phyloP scores from a whole-genome alignment of 345 rosid genomes.

The Populus alba region DNA sequence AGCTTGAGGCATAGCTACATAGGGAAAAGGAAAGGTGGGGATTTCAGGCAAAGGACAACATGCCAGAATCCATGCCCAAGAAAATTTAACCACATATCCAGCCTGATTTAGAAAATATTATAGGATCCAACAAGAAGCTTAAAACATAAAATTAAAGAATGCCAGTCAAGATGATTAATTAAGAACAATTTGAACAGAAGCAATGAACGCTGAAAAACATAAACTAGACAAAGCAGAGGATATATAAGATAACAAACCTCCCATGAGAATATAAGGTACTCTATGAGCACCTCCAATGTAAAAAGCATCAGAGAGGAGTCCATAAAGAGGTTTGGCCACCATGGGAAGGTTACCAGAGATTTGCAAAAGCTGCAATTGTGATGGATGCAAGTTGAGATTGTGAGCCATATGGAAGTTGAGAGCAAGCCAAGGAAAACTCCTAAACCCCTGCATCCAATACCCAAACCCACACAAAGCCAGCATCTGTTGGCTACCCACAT shows the following conservation, averaged over 20 bases:
- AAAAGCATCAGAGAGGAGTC: conserved; percentile 76
- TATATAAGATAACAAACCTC: conserved; percentile 50
- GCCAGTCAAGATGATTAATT: not conserved
- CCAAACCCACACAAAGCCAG: conserved; percentile 72
- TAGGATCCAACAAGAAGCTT: not conserved
- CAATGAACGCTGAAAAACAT: not conserved
- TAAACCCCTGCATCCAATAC: conserved; percentile 81
- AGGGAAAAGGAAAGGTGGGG: not conserved
- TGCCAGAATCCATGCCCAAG: not conserved
- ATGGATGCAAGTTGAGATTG: conserved; percentile 63
- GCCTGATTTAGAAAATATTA: not conserved
- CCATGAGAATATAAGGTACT: conserved; percentile 77
- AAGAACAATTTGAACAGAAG: not conserved
- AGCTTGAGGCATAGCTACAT: not conserved
- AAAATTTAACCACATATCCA: not conserved
- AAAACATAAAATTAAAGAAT: not conserved
- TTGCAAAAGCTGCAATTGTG: conserved; percentile 82
- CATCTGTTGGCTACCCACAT: conserved; percentile 51
- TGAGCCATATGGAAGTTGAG: conserved; percentile 83
- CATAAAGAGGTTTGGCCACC: conserved; percentile 88
- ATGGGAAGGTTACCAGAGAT: conserved; percentile 74
- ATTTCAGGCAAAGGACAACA: not conserved
- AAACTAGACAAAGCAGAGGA: not conserved
- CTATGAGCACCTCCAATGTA: conserved; percentile 66
- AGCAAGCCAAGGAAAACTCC: conserved; percentile 95